Evolutionary conservation across 768 basidiomycete species (phyloP).

Genomic region (Agrocybe pediades): DNA sequence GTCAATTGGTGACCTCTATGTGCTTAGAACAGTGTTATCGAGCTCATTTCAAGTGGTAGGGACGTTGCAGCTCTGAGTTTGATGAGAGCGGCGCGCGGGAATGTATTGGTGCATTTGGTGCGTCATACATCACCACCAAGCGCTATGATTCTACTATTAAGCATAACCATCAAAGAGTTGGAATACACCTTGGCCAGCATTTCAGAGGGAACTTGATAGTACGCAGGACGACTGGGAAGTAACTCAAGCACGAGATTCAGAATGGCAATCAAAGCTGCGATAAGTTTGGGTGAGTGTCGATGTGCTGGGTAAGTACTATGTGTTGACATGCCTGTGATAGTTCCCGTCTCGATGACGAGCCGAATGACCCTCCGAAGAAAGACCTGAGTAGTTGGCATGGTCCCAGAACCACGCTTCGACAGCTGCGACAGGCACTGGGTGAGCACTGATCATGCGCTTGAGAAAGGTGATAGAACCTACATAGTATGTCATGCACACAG

Average conservation of each 20-base stretch:
- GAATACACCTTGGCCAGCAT: conserved; percentile 10
- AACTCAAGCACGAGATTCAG: conserved; percentile 5
- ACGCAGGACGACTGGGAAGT: conserved; percentile 3
- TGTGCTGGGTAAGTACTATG: not conserved
- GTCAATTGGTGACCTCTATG: too few relatives aligned
- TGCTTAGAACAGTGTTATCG: too few relatives aligned
- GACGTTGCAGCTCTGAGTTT: too few relatives aligned
- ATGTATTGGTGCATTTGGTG: too few relatives aligned
- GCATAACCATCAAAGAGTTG: conserved; percentile 12
- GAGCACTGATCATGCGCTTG: not conserved
- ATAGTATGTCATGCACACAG: conserved; percentile 4
- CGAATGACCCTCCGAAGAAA: conserved; percentile 2
- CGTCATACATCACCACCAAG: too few relatives aligned
- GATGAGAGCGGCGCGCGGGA: too few relatives aligned
- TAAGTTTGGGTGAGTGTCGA: too few relatives aligned
- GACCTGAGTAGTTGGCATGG: conserved; percentile 1
- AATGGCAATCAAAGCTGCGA: not conserved
- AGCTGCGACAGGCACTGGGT: not conserved
- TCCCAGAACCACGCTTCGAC: not conserved
- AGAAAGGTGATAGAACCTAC: not conserved
- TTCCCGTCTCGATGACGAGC: conserved; percentile 9
- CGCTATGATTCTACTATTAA: conserved; percentile 12
- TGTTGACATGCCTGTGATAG: conserved; percentile 1
- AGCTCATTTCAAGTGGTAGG: too few relatives aligned
- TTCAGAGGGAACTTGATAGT: conserved; percentile 6